Base-by-base conservation (phyloP, 345 rosid species). In the Acer saccharum region DNA sequence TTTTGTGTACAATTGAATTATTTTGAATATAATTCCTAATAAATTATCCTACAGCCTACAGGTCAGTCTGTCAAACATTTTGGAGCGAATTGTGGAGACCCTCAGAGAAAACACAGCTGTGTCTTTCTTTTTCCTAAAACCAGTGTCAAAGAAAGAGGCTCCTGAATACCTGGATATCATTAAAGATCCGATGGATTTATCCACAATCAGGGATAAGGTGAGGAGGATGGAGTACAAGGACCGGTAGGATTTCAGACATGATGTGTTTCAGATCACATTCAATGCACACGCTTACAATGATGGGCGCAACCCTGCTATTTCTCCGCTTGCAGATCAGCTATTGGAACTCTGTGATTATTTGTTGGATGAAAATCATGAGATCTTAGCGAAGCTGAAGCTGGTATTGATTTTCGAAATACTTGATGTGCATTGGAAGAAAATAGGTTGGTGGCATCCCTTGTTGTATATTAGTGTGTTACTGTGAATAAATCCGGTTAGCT, bases 301-400 rank as follows among this genome's bases (percentile, higher is more conserved):
- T 21, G 75, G 90, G 52, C 91, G 97, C 64, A 87, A 96, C 85
- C 99, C 94, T 17, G 94, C 86, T 72, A 96, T 96, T 81, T 97
- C 99, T 32, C 99, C 97, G 3, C 88, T 94, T 7, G 99, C 97
- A 7, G 99, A 96, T 91, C 98, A 94, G 90, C 92, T 96, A 43
- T 76, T 96, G 79, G 97, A 96, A 86, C 74, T 96, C 7, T 96
- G 97, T 82, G 98, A 96, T 80, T 90, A 87, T 87, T 80, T 96
- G 90, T 39, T 94, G 52, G 80, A 83, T 3, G 86, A 89, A 72
- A 32, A 86, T 73, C 68, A 18, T 57, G 77, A 83, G 32, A 85
- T 80, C 77, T 77, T 91, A 83, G 27, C 62, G 94, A 90, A 82
- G 97, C 97, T 76, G 98, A 94, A 86, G 83, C 84, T 20, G 90